Base-by-base conservation (phyloP, 208 protist genomes). In the Leishmania braziliensis region DNA sequence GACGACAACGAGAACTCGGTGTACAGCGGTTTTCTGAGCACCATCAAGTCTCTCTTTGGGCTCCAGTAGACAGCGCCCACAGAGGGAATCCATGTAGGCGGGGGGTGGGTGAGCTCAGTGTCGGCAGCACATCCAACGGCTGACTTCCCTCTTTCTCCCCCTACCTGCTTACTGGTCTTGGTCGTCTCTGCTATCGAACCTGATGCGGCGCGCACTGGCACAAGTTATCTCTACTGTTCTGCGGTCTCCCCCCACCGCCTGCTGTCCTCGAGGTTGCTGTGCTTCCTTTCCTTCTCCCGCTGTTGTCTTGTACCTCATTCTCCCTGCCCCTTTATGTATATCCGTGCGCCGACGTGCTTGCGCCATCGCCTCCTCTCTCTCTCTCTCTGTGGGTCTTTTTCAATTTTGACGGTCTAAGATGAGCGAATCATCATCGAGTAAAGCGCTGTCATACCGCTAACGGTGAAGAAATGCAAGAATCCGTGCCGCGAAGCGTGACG, bases 1-100 rank as follows among this genome's bases (percentile, higher is more conserved):
- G 88, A 97, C 82, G 92, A 97, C 84, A 95, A 97, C 78, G 93
- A 97, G 10, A 94, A 85, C 75, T 82, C 78, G 8, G 69, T 74
- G 18, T 82, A 79, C 33, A 72, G 50, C 20, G 76, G 86, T 4
- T 88, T 94, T 26, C 46, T 97, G 18, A 83, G 72, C n/a, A 82
- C 88, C 33, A 60, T 95, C 23, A 97, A 94, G 81, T 84, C 81
- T 4, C 90, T 95, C 39, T 89, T 96, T 62, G 86, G 88, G 23
- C 85, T 91, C 68, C 78, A 75, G 23, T 73, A 63, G 69, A 39
- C 53, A 43, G 33, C 39, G 68, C 6, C 43, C 39, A 72, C 36
- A 36, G 54, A n/a, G 18, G 33, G 56, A 39, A 10, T 23, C 73
- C 51, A 26, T 12, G 9, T 66, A 66, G 56, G 33, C 53, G 1